Evolutionary conservation across 1,284 basidiomycete species (phyloP).

Genomic region (Tetrapyrgos nigripes): DNA sequence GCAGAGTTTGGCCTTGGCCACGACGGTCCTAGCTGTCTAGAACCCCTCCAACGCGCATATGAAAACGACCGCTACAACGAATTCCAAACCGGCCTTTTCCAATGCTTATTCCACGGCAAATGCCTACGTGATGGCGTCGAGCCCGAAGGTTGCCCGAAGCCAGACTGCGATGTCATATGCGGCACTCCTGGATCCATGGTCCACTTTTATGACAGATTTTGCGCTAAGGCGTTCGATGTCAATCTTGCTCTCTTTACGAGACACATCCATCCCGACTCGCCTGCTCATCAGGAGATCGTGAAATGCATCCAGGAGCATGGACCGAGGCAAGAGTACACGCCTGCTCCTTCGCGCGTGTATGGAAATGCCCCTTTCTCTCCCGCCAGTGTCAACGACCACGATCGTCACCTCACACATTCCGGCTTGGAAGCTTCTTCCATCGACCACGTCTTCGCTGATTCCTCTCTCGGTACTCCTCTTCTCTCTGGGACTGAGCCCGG

Average conservation of each 20-base stretch:
- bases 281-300: neutral
- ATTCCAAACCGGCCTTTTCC: slow-evolving; percentile 63
- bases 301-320: neutral
- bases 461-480: too few relatives aligned
- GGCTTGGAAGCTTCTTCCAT: too few relatives aligned
- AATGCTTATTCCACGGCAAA: slow-evolving; percentile 76
- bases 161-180: slow-evolving; percentile 76
- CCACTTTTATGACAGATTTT: slow-evolving; percentile 63
- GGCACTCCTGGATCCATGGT: slow-evolving; percentile 81
- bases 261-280: neutral
- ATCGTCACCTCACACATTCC: too few relatives aligned
- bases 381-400: too few relatives aligned
- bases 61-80: slow-evolving; percentile 46
- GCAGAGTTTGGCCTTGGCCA: slow-evolving; percentile 23
- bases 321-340: too few relatives aligned
- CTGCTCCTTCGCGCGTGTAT: neutral
- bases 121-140: slow-evolving; percentile 54
- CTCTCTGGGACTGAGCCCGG: too few relatives aligned
- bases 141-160: slow-evolving; percentile 76
- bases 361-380: neutral
- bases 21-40: slow-evolving; percentile 37
- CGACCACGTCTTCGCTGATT: too few relatives aligned
- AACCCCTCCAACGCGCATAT: slow-evolving; percentile 55
- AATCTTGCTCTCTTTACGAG: neutral
- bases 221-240: slow-evolving; percentile 53